phyloP scores from a whole-genome alignment of 176 grass and related monocot species.

The Musa schizocarpa region DNA sequence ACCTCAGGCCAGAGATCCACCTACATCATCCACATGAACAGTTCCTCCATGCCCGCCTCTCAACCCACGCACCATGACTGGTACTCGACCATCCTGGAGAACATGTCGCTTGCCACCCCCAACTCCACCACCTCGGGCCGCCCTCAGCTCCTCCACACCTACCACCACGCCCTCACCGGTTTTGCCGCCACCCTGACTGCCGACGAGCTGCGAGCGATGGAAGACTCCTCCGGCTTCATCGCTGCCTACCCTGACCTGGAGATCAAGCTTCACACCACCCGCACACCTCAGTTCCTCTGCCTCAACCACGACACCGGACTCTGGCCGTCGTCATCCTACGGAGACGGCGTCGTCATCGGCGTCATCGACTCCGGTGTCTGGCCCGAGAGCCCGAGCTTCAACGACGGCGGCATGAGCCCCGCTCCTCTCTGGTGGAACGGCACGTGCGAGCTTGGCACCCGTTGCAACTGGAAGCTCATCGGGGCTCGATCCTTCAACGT shows the following conservation, averaged over 20 bases:
- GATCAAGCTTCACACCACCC: constrained; percentile 35
- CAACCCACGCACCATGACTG: constrained; percentile 20
- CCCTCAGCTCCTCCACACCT: constrained; percentile 30
- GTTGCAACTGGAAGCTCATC: constrained; percentile 76
- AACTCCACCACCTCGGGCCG: neutral
- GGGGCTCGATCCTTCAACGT: constrained; percentile 59
- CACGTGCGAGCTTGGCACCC: constrained; percentile 29
- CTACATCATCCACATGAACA: constrained; percentile 56
- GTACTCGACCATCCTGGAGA: constrained; percentile 26
- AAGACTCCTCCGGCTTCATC: constrained; percentile 21
- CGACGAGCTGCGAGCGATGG: constrained; percentile 22
- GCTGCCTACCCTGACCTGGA: constrained; percentile 21
- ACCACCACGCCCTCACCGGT: constrained; percentile 39
- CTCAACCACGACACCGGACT: constrained; percentile 14
- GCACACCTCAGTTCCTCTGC: constrained; percentile 35
- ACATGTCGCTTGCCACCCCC: neutral
- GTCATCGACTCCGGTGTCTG: constrained; percentile 41
- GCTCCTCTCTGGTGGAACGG: constrained; percentile 40
- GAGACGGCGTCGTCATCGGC: constrained; percentile 46
- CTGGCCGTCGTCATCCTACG: constrained; percentile 32
- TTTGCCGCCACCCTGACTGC: constrained; percentile 24
- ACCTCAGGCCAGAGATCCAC: neutral
- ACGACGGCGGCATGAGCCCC: constrained; percentile 23
- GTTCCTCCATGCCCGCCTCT: constrained; percentile 27
- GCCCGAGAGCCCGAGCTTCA: constrained; percentile 46